These are phyloP conservation scores for Spizellomyces sp. DNA, from an alignment of 192 early-diverging fungal genomes.

Conservation along the genomic window DNA sequence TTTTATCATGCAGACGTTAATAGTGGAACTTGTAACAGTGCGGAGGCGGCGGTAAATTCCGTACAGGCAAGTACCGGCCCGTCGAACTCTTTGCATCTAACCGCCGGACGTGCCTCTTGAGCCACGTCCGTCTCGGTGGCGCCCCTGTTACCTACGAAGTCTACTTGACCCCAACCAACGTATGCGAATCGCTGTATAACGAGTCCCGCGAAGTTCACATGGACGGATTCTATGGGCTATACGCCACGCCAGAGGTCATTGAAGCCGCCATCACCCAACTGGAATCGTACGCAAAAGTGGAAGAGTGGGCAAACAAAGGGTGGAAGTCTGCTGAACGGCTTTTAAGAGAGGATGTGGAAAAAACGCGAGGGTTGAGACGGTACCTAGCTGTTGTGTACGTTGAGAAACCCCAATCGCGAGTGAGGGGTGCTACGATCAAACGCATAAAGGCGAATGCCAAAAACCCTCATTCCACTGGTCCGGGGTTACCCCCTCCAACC, in stretches of 20 bases:
- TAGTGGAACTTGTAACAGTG: background rate
- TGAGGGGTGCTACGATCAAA: slow-evolving; percentile 5
- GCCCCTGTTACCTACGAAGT: slow-evolving; percentile 22
- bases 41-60: slow-evolving; percentile 30
- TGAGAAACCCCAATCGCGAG: background rate
- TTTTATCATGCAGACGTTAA: background rate
- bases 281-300: slow-evolving; percentile 1
- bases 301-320: background rate
- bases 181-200: slow-evolving; percentile 2
- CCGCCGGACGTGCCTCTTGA: slow-evolving; percentile 43
- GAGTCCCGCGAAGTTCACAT: slow-evolving; percentile 27
- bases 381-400: slow-evolving; percentile 15
- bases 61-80: slow-evolving; percentile 50
- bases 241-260: slow-evolving; percentile 18
- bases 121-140: slow-evolving; percentile 46
- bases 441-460: slow-evolving; percentile 2
- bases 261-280: slow-evolving; percentile 4
- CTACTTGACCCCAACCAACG: background rate
- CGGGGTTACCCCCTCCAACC: background rate
- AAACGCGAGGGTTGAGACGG: background rate
- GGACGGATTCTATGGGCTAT: slow-evolving; percentile 31
- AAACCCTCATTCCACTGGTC: slow-evolving; percentile 1
- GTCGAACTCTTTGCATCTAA: slow-evolving; percentile 41
- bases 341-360: slow-evolving; percentile 2
- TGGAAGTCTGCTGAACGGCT: slow-evolving; percentile 8